Evolutionary conservation across 2,329 filamentous ascomycete genomes (phyloP).

Genomic region (Trichophyton benhamiae): DNA sequence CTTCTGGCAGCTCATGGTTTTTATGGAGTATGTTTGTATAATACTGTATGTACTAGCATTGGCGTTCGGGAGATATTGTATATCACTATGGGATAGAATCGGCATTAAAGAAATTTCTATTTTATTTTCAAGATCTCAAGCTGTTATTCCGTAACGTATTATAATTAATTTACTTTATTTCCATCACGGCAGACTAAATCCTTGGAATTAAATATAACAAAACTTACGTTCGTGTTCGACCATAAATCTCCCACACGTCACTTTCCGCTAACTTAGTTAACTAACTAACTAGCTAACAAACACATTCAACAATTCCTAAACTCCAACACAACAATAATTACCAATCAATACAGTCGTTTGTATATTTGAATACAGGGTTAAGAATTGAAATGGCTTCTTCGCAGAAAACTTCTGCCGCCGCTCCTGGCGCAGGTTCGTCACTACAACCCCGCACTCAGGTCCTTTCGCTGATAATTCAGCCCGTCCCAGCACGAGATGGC

Average conservation of each 20-base stretch:
- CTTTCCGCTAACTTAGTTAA: not conserved
- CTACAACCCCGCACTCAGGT: not conserved
- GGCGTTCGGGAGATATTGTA: not conserved
- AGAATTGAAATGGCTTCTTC: not conserved
- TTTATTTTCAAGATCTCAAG: not conserved
- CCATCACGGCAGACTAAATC: not conserved
- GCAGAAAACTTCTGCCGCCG: conserved; percentile 2
- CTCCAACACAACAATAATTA: not conserved
- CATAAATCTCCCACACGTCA: not conserved
- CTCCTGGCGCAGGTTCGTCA: conserved; percentile 6
- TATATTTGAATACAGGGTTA: not conserved
- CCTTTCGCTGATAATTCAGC: not conserved
- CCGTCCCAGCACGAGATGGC: not conserved
- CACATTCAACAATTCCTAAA: not conserved
- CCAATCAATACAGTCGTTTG: not conserved
- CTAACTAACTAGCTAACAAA: too few relatives aligned
- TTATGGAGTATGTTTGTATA: not conserved
- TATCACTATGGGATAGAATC: not conserved
- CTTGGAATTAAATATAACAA: not conserved
- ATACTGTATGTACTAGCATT: not conserved
- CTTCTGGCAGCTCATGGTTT: not conserved
- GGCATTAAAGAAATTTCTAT: not conserved
- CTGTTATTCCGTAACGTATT: not conserved
- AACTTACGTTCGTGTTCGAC: not conserved
- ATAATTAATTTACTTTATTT: too few relatives aligned